Base-by-base conservation (phyloP, 2,329 filamentous ascomycete genomes). In the Penicillium sp. region DNA sequence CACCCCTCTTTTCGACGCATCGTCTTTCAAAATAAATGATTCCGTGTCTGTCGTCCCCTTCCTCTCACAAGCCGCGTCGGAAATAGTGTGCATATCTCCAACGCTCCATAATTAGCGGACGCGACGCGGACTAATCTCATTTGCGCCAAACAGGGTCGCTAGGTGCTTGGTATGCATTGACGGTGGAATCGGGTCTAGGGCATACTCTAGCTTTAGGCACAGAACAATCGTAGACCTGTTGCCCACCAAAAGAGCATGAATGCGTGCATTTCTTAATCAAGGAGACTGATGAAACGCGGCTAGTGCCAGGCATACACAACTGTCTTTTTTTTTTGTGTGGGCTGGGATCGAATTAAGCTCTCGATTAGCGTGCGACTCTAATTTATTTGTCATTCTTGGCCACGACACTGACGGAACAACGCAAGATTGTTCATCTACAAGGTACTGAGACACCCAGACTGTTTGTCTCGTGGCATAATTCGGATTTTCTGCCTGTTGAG, bases 51-150 rank as follows among this genome's bases (percentile, higher is more conserved):
- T 11, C 20, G 21, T 47, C 46, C 12, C 18, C 21, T 35, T 11
- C 3, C 26, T 16, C 18, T 45, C 42, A 45, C 28, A 30, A 30
- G 33, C 49, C 24, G n/a, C 35, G 7, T 50, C 46, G 56, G 56
- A 57, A 57, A 57, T 57, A 38, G 12, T 40, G 23, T 43, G 46
- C 56, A 58, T 58, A 58, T 43, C 33, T 58, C 56, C 56, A 45
- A 45, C 51, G 28, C 47, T 26, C 26, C 26, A 47, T 54, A 47
- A 58, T 54, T 54, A 43, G 56, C 23, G 43, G 35, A 14, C 38
- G 16, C 30, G 42, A 8, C 26, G 45, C 30, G 9, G 30, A 35
- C 20, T 21, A 45, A 26, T 16, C 38, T 3, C 2, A 35, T 14
- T 30, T 23, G 26, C 23, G 21, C 8, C 50, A 28, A 26, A 28